Conservation (phyloP, 1,139 yeast species). For the Arxiozyma heterogenica region DNA sequence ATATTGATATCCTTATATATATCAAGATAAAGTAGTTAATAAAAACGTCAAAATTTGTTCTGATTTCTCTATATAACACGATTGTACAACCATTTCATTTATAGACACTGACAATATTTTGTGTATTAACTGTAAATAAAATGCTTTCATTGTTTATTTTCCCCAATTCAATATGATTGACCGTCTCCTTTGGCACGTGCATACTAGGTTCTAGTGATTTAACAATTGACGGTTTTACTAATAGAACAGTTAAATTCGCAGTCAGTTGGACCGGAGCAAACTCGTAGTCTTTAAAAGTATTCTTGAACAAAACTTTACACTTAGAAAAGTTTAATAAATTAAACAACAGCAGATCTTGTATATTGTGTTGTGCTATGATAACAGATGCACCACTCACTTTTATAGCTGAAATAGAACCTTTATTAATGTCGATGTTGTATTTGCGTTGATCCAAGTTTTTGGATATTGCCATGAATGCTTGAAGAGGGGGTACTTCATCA, state of each 20-base stretch:
- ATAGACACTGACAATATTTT: constrained; percentile 16
- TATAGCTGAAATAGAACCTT: constrained; percentile 6
- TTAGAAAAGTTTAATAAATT: constrained; percentile 11
- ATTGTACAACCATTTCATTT: not conserved
- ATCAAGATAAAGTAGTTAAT: not conserved
- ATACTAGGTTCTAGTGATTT: not conserved
- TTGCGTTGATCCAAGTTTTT: constrained; percentile 8
- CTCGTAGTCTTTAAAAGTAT: constrained; percentile 2
- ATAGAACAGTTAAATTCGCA: constrained; percentile 11
- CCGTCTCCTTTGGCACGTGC: constrained; percentile 13
- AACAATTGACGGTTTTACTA: constrained; percentile 5
- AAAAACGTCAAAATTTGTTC: not conserved
- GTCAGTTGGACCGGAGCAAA: constrained; percentile 15
- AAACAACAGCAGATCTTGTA: constrained; percentile 14
- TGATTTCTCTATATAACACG: not conserved
- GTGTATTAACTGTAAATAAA: constrained; percentile 19
- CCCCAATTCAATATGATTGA: constrained; percentile 13
- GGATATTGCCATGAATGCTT: constrained; percentile 13
- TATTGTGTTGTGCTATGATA: constrained; percentile 11
- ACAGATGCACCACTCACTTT: constrained; percentile 6
- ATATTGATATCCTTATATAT: too few species aligned
- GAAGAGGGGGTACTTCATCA: constrained; percentile 17
- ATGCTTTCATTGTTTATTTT: constrained; percentile 7
- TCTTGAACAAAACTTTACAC: constrained; percentile 10
- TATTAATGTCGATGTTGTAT: constrained; percentile 1